Percentiles rank a stretch among this genome's conserved stretches.
phyloP scores from a whole-genome alignment of 148 eudicot genomes.

The Camellia lanceoleosa region DNA sequence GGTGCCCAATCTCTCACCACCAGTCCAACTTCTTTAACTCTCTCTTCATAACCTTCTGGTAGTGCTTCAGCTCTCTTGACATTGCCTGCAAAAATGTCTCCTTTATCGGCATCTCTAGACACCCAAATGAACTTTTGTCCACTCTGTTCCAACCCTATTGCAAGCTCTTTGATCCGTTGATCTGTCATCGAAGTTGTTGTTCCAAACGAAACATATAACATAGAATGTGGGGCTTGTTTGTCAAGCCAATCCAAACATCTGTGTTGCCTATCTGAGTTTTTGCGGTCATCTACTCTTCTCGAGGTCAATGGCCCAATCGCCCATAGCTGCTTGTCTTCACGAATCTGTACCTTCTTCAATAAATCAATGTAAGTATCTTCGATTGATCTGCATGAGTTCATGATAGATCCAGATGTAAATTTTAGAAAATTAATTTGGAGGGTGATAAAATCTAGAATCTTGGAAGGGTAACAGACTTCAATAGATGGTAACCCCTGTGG shows the following conservation, averaged over 20 bases:
- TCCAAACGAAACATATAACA: conserved; percentile 3
- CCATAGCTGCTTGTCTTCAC: conserved; percentile 15
- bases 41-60: conserved; percentile 17
- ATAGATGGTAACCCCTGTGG: too few species aligned
- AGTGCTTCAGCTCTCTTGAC: not conserved
- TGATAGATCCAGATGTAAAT: too few species aligned
- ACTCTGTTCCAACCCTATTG: not conserved
- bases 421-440: too few species aligned
- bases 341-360: conserved; percentile 14
- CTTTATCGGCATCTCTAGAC: not conserved
- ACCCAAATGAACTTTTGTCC: conserved; percentile 16
- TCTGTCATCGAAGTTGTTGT: conserved; percentile 1
- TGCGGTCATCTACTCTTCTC: not conserved
- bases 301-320: conserved; percentile 45
- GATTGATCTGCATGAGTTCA: conserved; percentile 1
- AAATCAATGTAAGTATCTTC: conserved; percentile 39
- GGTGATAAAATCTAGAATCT: too few species aligned
- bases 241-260: conserved; percentile 3
- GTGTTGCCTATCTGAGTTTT: not conserved
- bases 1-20: conserved; percentile 18
- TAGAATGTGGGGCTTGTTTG: not conserved
- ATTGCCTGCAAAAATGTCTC: not conserved
- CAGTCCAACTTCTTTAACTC: conserved; percentile 3
- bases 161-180: conserved; percentile 1
- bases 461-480: too few species aligned